These are phyloP conservation scores for Isoetes taiwanensis DNA, from an alignment of 75 land plant genomes.

Conservation along the genomic window DNA sequence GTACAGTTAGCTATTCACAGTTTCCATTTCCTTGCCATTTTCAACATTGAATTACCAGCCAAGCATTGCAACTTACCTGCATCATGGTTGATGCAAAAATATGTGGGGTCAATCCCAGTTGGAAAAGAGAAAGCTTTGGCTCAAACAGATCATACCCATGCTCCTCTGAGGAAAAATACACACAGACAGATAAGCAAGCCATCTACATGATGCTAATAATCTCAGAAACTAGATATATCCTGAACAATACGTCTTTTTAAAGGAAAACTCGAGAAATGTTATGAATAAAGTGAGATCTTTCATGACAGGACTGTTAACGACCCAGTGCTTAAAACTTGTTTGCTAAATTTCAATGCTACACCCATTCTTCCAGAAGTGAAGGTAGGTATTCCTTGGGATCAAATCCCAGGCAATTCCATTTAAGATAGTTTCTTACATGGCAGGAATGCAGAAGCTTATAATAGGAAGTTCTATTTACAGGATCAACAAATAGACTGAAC, in stretches of 20 bases:
- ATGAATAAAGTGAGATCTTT: neutral
- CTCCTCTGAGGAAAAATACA: slow-evolving; percentile 36
- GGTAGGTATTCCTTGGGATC: no score
- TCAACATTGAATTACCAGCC: no score
- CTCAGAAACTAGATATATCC: no score
- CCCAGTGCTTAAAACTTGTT: no score
- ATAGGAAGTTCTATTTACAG: neutral
- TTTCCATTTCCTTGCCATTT: no score
- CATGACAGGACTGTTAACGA: no score
- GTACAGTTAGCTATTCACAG: no score
- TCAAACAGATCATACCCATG: slow-evolving; percentile 59
- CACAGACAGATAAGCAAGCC: neutral
- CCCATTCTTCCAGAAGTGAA: no score
- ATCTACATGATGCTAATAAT: no score
- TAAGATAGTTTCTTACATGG: no score
- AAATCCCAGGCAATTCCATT: no score
- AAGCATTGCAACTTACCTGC: slow-evolving; percentile 42
- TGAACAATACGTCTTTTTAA: neutral
- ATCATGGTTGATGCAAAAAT: slow-evolving; percentile 81
- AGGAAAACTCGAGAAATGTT: neutral
- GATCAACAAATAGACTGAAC: neutral
- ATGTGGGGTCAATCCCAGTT: slow-evolving; percentile 88
- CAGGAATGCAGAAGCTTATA: neutral
- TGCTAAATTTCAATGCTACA: no score
- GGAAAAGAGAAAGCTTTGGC: slow-evolving; percentile 78